These are phyloP conservation scores for Citeromyces nyonsensis DNA, from an alignment of 805 yeast species.

Conservation along the genomic window DNA sequence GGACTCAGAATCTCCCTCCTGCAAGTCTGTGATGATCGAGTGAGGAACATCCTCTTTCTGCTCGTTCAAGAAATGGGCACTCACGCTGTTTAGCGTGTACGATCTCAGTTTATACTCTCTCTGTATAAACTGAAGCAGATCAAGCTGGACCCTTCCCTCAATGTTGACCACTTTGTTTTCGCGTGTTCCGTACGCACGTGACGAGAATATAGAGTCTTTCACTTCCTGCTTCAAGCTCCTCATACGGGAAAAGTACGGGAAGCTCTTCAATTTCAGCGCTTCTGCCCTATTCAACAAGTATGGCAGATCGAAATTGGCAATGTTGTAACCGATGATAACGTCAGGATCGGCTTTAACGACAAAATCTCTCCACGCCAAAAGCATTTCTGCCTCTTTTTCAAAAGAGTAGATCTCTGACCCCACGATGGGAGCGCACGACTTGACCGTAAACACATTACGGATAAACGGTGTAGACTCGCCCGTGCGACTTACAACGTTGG, in stretches of 20 bases:
- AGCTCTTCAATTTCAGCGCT: conserved; percentile 44
- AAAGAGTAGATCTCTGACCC: conserved; percentile 81
- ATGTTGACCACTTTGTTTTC: conserved; percentile 85
- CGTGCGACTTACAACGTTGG: conserved; percentile 76
- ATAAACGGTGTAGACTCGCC: conserved; percentile 86
- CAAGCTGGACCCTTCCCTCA: conserved; percentile 93
- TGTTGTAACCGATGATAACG: conserved; percentile 92
- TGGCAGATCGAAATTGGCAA: conserved; percentile 90
- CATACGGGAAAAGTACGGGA: conserved; percentile 83
- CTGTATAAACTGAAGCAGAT: conserved; percentile 81
- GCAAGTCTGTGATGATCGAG: conserved; percentile 88
- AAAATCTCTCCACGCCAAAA: conserved; percentile 76
- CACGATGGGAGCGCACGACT: conserved; percentile 83
- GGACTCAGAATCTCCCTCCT: conserved; percentile 84
- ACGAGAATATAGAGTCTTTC: conserved; percentile 72
- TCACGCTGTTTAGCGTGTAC: conserved; percentile 88
- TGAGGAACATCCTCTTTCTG: conserved; percentile 98
- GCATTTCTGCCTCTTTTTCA: conserved; percentile 67
- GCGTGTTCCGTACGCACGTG: conserved; percentile 93
- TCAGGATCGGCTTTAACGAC: conserved; percentile 82
- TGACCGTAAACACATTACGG: conserved; percentile 86
- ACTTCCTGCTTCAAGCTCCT: conserved; percentile 54
- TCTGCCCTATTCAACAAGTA: conserved; percentile 79
- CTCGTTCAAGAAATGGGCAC: conserved; percentile 85
- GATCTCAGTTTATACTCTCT: conserved; percentile 92